Evolutionary conservation across 2,329 filamentous ascomycete genomes (phyloP), one percentile per base, ranked within the genome.

Genomic region (Davidsoniella neocaledoniae): DNA sequence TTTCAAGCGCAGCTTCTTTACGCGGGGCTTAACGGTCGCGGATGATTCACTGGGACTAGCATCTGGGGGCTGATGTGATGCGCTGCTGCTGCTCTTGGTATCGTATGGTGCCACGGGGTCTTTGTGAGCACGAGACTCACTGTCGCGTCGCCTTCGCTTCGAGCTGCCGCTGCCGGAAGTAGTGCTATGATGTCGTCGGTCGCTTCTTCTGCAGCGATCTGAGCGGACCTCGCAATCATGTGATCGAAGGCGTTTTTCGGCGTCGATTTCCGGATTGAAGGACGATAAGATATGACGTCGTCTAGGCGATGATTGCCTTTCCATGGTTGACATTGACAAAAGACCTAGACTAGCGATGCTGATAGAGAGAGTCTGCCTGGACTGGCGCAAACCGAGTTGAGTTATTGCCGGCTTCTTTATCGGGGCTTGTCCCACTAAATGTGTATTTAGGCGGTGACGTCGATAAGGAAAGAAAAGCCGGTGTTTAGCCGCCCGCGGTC

Each of bases 211-310:
- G 9, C 19, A 25, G 39, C 33, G 25, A 26, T 44, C 19, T 49
- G 40, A 21, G 14, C 16, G 10, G 23, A 6, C 2, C 16, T 49
- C 33, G 26, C 9, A n/a, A 10, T 39, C 23, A 17, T 45, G 25
- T 23, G 19, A 14, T 16, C 37, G 43, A 19, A 53, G 17, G 38
- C 47, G 51, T 17, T 36, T 47, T 9, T 46, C 25, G 23, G 49
- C 23, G 12, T 46, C 43, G 7, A 51, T 48, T 4, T 62, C 60
- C 5, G 62, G 66, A 54, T 72, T 71, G 56, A 71, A 68, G 5
- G 70, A 73, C 5, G 67, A 68, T 16, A 73, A 62, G 17, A 73
- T 70, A 42, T 68, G 68, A n/a, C 68, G 67, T 58, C 70, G 60
- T 55, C 60, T 63, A 26, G 66, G 62, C 23, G 66, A 67, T 12